Conservation (phyloP, 805 yeast species). For the Tetrapisispora nanseiensis region DNA sequence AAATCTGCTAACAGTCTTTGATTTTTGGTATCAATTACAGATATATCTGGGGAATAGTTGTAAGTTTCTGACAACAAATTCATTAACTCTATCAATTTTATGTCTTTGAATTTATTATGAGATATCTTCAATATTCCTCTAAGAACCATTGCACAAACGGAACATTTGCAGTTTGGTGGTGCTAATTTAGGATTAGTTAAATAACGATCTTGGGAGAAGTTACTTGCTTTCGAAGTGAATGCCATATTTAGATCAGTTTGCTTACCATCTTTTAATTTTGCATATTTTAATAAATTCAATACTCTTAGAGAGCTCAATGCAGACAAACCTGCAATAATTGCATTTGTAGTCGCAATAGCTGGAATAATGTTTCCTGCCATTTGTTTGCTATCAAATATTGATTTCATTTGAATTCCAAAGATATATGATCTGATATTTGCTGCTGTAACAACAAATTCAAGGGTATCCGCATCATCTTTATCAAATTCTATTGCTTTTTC, state of each 20-base stretch:
- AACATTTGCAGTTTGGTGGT: conserved; percentile 61
- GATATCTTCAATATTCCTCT: conserved; percentile 40
- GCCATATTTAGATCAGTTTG: conserved; percentile 34
- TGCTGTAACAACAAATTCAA: conserved; percentile 78
- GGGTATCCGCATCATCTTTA: conserved; percentile 89
- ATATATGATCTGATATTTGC: conserved; percentile 67
- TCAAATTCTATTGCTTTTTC: conserved; percentile 57
- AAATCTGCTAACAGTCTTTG: conserved; percentile 65
- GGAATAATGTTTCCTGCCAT: conserved; percentile 98
- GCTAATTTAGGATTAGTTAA: conserved; percentile 53
- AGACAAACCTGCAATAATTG: conserved; percentile 85
- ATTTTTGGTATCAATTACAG: conserved; percentile 26
- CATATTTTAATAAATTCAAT: conserved; percentile 29
- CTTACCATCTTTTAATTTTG: conserved; percentile 27
- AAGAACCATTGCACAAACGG: conserved; percentile 46
- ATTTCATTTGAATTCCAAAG: conserved; percentile 59
- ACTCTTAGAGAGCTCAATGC: conserved; percentile 61
- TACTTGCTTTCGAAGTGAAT: conserved; percentile 43
- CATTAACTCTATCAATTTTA: conserved; percentile 44
- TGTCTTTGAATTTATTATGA: conserved; percentile 12
- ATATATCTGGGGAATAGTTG: conserved; percentile 36
- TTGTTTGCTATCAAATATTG: conserved; percentile 82
- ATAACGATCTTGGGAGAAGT: conserved; percentile 38
- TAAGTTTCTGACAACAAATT: conserved; percentile 40
- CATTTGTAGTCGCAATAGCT: conserved; percentile 96